Evolutionary conservation across 768 basidiomycete species (phyloP).

Genomic region (Phlebiopsis flavidoalba): DNA sequence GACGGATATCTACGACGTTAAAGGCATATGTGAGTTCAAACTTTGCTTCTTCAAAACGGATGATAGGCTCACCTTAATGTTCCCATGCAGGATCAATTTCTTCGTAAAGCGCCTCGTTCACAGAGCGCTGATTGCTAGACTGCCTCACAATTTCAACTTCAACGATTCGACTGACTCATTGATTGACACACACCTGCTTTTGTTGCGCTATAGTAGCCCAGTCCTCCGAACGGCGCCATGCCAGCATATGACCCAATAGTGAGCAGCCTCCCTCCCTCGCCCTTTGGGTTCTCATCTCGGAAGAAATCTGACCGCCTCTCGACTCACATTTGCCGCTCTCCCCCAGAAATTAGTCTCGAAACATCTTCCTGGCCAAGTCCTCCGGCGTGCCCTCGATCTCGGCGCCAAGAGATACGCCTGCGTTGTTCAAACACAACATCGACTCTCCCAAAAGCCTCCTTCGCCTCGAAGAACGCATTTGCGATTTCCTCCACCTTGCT

Average conservation of each 20-base stretch:
- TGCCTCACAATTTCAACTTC: not conserved
- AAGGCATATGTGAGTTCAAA: not conserved
- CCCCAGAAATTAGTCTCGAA: constrained; percentile 32
- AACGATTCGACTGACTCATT: not conserved
- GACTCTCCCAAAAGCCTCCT: constrained; percentile 35
- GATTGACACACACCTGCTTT: constrained; percentile 1
- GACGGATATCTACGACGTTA: constrained; percentile 12
- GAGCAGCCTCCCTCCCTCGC: constrained; percentile 19
- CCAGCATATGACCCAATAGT: constrained; percentile 3
- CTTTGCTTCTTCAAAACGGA: not conserved
- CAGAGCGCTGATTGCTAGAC: constrained; percentile 32
- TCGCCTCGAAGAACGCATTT: constrained; percentile 21
- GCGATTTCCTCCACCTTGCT: constrained; percentile 25
- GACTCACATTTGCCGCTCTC: constrained; percentile 11
- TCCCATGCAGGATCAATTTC: constrained; percentile 42
- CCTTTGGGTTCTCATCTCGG: constrained; percentile 33
- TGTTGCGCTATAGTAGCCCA: constrained; percentile 12
- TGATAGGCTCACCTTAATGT: constrained; percentile 33
- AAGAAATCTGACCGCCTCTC: constrained; percentile 25
- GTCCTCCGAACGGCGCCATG: not conserved
- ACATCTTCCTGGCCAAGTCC: constrained; percentile 28
- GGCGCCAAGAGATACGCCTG: constrained; percentile 25
- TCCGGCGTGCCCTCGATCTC: constrained; percentile 35
- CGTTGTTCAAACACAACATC: constrained; percentile 46
- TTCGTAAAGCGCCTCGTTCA: constrained; percentile 32